A percentile compares a stretch with the other conserved stretches of the same genome.
phyloP scores from a whole-genome alignment of 1,284 basidiomycete genomes.

The Trichosporon asahii region DNA sequence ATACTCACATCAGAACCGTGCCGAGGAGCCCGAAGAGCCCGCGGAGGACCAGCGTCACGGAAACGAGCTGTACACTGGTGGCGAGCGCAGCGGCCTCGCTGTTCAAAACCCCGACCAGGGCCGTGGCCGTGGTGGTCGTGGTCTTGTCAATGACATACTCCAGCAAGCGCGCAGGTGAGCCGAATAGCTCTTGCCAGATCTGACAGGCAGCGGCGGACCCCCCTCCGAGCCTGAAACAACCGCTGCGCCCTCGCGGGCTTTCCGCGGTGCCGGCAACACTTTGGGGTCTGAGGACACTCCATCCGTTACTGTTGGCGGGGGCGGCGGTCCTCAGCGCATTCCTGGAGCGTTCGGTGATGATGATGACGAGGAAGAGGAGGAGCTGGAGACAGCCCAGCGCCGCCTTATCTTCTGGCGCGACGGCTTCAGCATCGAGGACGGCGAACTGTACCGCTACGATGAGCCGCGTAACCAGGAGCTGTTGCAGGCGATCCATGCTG shows the following conservation, averaged over 20 bases:
- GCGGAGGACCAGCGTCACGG: conserved; percentile 33
- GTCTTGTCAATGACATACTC: conserved; percentile 76
- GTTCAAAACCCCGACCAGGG: conserved; percentile 75
- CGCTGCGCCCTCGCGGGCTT: conserved; percentile 11
- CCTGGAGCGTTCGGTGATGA: conserved; percentile 16
- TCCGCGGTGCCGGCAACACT: conserved; percentile 57
- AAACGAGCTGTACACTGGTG: conserved; percentile 65
- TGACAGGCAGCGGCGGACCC: conserved; percentile 33
- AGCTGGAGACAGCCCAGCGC: conserved; percentile 64
- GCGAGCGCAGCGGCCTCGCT: conserved; percentile 84
- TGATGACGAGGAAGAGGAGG: conserved; percentile 50
- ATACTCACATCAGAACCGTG: conserved; percentile 13
- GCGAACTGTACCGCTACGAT: conserved; percentile 78
- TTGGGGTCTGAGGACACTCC: conserved; percentile 81
- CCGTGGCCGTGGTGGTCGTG: conserved; percentile 4
- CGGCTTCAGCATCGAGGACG: conserved; percentile 90
- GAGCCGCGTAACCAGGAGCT: conserved; percentile 72
- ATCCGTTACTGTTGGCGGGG: conserved; percentile 58
- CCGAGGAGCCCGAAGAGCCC: conserved; percentile 30
- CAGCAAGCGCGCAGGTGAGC: conserved; percentile 75
- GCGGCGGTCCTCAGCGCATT: conserved; percentile 11
- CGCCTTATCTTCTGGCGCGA: conserved; percentile 90
- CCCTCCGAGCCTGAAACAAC: conserved; percentile 30
- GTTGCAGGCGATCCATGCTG: conserved; percentile 75
- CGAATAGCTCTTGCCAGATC: conserved; percentile 5